Conservation (phyloP, 2,329 filamentous ascomycete species). For the Aureobasidium vineae region DNA sequence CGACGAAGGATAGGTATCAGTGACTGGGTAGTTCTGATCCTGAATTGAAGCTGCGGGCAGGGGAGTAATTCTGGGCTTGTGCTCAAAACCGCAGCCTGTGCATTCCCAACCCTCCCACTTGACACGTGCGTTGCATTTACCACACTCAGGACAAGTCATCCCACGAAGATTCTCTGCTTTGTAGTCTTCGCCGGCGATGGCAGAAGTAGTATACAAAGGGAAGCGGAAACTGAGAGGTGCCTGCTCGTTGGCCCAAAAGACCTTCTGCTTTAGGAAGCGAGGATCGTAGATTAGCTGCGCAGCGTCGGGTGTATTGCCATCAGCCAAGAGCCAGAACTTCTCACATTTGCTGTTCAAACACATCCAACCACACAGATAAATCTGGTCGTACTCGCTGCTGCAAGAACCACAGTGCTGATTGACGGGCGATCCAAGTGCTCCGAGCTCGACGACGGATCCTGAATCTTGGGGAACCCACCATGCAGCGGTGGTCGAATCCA, state of each 20-base stretch:
- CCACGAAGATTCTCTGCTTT: constrained; percentile 58
- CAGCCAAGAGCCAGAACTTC: constrained; percentile 54
- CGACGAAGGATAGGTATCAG: constrained; percentile 37
- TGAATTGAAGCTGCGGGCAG: constrained; percentile 36
- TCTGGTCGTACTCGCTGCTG: constrained; percentile 36
- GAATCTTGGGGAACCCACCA: constrained; percentile 28
- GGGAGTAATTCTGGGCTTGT: constrained; percentile 34
- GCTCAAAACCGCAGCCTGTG: constrained; percentile 52
- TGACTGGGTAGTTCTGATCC: constrained; percentile 41
- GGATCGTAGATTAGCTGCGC: constrained; percentile 52
- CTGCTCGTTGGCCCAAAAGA: constrained; percentile 43
- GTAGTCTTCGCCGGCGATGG: constrained; percentile 48
- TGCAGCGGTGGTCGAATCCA: constrained; percentile 51
- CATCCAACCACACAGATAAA: constrained; percentile 55
- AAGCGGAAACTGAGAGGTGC: constrained; percentile 36
- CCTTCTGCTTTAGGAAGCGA: constrained; percentile 58
- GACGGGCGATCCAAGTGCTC: constrained; percentile 28
- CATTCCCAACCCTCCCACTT: constrained; percentile 65
- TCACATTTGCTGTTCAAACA: constrained; percentile 56
- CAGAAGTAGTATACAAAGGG: constrained; percentile 39
- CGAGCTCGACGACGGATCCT: neutral
- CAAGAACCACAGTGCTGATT: constrained; percentile 41
- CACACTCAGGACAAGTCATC: constrained; percentile 64
- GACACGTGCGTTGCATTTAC: constrained; percentile 59
- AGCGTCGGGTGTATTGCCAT: constrained; percentile 39